Base-by-base conservation (phyloP, 2,329 filamentous ascomycete species). In the Atkinsonella hypoxylon region DNA sequence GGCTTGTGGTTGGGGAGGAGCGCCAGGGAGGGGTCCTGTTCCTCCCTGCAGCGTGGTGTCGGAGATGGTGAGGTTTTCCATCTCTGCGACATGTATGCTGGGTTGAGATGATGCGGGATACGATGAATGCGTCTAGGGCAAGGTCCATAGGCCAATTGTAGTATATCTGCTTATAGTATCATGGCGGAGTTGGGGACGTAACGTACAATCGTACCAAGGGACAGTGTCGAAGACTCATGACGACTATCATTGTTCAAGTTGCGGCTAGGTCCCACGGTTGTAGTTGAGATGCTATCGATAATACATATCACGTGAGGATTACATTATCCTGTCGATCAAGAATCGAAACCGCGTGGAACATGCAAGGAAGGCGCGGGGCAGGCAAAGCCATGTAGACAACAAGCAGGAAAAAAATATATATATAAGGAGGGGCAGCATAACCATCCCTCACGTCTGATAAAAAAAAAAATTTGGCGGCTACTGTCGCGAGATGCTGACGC, bases 51-150 rank as follows among this genome's bases (percentile, higher is more conserved):
- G 71, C 61, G 72, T 68, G 56, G 66, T 63, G 58, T 78, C 76
- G 57, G 73, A 68, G 57, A 78, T 69, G 56, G 64, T 70, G 55
- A 77, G 69, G 59, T 75, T 75, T 65, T 79, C 77, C 77, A 80
- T 80, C 58, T 52, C 50, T 49, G 58, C 61, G 53, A 60, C 61
- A 63, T 59, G 55, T 48, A 48, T 39, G 49, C 20, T 18, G 30
- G 30, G 51, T 20, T 40, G 46, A 20, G 20, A 38, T 44, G 36
- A 48, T 41, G 52, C 50, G 51, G 54, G 51, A 39, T 45, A 46
- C 45, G 45, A 13, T 47, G 3, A 18, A 40, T 48, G n/a, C 17
- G 9, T 46, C 31, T 18, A 13, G 32, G 11, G 17, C 26, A 26
- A 45, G 7, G 18, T 31, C 31, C 50, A 42, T 45, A 36, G 30